Conservation (phyloP, 805 yeast genomes). For the Schwanniomyces occidentalis region DNA sequence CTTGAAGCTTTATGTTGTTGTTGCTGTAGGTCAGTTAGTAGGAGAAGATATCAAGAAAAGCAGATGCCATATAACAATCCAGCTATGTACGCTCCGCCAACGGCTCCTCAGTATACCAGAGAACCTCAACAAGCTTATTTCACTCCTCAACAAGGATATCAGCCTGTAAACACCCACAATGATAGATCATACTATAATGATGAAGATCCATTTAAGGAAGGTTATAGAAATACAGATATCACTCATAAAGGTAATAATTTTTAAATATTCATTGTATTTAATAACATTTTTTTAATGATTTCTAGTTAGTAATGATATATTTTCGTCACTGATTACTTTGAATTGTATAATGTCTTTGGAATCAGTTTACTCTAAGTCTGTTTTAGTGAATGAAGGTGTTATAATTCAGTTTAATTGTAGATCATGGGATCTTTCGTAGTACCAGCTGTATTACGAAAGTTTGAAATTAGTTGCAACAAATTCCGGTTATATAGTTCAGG, state of each 20-base stretch:
- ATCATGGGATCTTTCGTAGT: too few species aligned
- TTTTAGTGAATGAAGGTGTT: too few species aligned
- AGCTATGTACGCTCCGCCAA: conserved; percentile 33
- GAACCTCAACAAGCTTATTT: conserved; percentile 7
- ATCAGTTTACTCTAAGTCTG: too few species aligned
- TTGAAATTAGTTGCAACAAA: too few species aligned
- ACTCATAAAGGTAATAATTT: conserved; percentile 2
- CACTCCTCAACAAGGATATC: conserved; percentile 3
- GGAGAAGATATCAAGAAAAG: conserved; percentile 11
- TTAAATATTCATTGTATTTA: not conserved
- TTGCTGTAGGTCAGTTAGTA: conserved; percentile 39
- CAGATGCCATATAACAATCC: conserved; percentile 28
- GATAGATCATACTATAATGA: conserved; percentile 2
- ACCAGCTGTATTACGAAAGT: too few species aligned
- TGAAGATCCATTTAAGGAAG: conserved; percentile 5
- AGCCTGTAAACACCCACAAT: not conserved
- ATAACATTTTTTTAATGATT: not conserved
- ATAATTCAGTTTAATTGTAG: too few species aligned
- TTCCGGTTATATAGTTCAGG: too few species aligned
- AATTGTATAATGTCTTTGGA: too few species aligned
- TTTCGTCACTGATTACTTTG: too few species aligned
- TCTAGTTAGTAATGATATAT: not conserved
- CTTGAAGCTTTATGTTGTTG: conserved; percentile 49
- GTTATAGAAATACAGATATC: conserved; percentile 1
- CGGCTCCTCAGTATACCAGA: conserved; percentile 6